Evolutionary conservation across 164 flowering plant genomes (phyloP).

Genomic region (Paratinospora sagittata): DNA sequence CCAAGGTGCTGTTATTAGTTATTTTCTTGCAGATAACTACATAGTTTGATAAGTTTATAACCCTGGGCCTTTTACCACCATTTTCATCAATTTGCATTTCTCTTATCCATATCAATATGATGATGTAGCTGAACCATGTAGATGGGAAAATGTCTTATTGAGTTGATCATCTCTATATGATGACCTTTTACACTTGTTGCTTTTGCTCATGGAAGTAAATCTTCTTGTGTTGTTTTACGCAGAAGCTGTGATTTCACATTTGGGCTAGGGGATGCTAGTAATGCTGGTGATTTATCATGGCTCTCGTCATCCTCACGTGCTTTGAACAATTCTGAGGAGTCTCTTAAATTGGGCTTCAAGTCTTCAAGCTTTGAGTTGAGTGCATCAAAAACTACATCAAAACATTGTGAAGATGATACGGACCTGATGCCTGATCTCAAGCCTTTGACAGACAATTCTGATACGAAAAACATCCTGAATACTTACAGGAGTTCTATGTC

Average conservation of each 20-base stretch:
- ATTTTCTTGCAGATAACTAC: neutral
- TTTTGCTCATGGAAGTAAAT: neutral
- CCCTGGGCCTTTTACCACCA: neutral
- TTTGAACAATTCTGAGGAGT: constrained; percentile 42
- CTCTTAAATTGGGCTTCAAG: constrained; percentile 26
- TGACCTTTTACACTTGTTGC: neutral
- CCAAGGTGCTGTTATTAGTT: neutral
- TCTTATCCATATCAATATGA: neutral
- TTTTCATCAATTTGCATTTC: neutral
- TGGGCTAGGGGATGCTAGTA: constrained; percentile 42
- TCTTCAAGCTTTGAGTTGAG: constrained; percentile 33
- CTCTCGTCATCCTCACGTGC: constrained; percentile 46
- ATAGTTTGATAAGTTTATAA: neutral
- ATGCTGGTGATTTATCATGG: constrained; percentile 59
- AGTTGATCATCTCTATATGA: neutral
- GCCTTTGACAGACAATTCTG: constrained; percentile 19
- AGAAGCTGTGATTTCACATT: constrained; percentile 78
- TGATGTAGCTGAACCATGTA: neutral
- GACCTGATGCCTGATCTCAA: constrained; percentile 14
- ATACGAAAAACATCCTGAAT: constrained; percentile 14
- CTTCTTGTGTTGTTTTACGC: constrained; percentile 18
- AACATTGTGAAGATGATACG: constrained; percentile 24
- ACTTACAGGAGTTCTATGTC: constrained; percentile 16
- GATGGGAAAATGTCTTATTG: neutral
- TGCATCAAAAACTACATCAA: constrained; percentile 22